Conservation (phyloP, 202 grass and related monocot species). For the Saccharum hybrid region DNA sequence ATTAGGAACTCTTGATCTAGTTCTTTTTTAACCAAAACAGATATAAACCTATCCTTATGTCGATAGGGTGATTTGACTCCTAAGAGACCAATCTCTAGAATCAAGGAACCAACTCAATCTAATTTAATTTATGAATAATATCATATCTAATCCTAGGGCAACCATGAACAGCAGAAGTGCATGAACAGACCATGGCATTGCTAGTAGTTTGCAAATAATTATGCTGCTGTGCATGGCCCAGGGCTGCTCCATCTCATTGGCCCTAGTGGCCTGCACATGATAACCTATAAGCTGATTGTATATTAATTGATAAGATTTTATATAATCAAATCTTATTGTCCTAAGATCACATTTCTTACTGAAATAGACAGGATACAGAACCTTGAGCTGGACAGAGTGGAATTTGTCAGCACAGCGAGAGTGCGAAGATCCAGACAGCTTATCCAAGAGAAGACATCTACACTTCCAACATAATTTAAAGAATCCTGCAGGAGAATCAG, state of each 20-base stretch:
- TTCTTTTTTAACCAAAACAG: not conserved
- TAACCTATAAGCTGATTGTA: not conserved
- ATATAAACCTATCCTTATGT: not conserved
- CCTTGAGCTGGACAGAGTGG: slow-evolving; percentile 84
- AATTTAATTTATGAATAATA: not conserved
- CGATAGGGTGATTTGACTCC: not conserved
- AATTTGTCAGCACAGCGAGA: slow-evolving; percentile 76
- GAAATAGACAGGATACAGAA: slow-evolving; percentile 41
- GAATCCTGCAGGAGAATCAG: slow-evolving; percentile 33
- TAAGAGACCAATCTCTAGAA: not conserved
- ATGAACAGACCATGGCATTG: not conserved
- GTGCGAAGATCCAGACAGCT: slow-evolving; percentile 72
- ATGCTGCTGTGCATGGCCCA: not conserved
- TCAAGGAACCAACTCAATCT: not conserved
- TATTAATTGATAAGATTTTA: not conserved
- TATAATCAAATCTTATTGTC: not conserved
- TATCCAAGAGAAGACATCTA: slow-evolving; percentile 76
- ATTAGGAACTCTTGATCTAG: not conserved
- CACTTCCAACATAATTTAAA: slow-evolving; percentile 32
- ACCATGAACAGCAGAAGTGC: not conserved
- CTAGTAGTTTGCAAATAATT: not conserved
- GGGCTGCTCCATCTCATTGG: not conserved
- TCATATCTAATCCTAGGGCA: not conserved
- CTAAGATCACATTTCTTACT: not conserved
- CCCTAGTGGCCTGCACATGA: not conserved